Conservation (phyloP, 345 rosid species). For the Euphorbia lathyris region DNA sequence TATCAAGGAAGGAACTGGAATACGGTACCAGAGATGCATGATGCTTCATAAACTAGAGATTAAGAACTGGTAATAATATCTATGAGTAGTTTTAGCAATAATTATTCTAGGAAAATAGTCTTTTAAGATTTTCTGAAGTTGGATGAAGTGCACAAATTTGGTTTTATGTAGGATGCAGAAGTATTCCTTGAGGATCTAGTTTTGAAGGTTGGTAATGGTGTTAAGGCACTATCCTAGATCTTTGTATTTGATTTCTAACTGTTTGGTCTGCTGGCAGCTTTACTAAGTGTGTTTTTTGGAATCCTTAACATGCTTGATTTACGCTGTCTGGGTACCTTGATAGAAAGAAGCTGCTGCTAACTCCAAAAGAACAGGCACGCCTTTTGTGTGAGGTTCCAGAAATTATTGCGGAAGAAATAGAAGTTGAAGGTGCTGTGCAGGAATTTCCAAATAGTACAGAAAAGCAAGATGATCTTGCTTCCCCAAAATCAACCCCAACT, state of each 20-base stretch:
- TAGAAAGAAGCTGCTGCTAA: conserved; percentile 61
- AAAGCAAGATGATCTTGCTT: conserved; percentile 23
- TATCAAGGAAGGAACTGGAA: not conserved
- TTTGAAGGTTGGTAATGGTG: no score
- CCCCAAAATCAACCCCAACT: conserved; percentile 23
- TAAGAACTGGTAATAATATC: not conserved
- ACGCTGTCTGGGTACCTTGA: conserved; percentile 74
- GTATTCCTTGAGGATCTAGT: no score
- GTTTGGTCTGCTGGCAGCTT: not conserved
- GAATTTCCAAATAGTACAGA: conserved; percentile 29
- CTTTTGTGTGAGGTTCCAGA: conserved; percentile 58
- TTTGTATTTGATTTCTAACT: not conserved
- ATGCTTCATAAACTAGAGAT: not conserved
- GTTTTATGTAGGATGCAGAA: no score
- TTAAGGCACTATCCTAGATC: not conserved
- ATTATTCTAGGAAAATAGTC: not conserved
- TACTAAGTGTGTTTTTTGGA: conserved; percentile 4
- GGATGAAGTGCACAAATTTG: no score
- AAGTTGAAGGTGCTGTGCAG: conserved; percentile 30
- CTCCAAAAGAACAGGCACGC: conserved; percentile 60
- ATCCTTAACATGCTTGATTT: conserved; percentile 53
- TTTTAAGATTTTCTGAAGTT: no score
- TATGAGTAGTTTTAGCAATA: not conserved
- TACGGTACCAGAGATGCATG: not conserved
- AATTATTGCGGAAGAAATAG: conserved; percentile 56